Evolutionary conservation across 2,329 filamentous ascomycete species (phyloP), one percentile per base, ranked within the genome.

Genomic region (Alternaria solani): DNA sequence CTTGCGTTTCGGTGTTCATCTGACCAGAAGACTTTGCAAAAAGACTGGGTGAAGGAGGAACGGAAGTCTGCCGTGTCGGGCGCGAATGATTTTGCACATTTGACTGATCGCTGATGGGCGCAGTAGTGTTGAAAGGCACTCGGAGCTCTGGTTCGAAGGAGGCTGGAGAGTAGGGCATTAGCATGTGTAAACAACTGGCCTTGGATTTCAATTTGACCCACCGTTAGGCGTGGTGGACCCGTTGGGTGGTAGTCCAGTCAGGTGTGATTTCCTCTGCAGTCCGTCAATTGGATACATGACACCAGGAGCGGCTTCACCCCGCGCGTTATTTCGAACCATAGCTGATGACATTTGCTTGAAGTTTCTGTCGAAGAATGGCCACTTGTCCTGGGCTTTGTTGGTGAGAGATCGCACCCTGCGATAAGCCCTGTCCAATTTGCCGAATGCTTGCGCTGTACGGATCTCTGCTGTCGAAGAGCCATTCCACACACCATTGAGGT

Each of bases 341-440:
- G 58, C 55, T 11, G 62, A 55, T n/a, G 66, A 63, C 63, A 75
- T 68, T 25, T 60, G 52, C 47, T 72, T 74, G 65, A 65, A 69
- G 30, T 61, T 63, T 11, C 51, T 51, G 34, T 71, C 64, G 44
- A 71, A 72, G 43, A 76, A 75, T 23, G 74, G 74, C 73, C 73
- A 76, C 55, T 75, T 72, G 36, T 75, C 72, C 62, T 71, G 69
- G 26, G 69, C 64, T 48, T 68, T 69, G n/a, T 68, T 70, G 16
- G 73, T 75, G 30, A 75, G 68, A 18, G 60, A 56, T 14, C 69
- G 68, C 23, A 71, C 72, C 34, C 74, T 68, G 42, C 69, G 67
- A 46, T 72, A 76, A 14, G 74, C 74, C n/a, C 59, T 61, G 30
- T 74, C 66, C 4, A 76, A 57, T 20, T 70, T 64, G 32, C 47